Percentiles rank a stretch among this genome's conserved stretches.
Conservation (phyloP, 441 rosid species). For the Flueggea neowawraea region DNA sequence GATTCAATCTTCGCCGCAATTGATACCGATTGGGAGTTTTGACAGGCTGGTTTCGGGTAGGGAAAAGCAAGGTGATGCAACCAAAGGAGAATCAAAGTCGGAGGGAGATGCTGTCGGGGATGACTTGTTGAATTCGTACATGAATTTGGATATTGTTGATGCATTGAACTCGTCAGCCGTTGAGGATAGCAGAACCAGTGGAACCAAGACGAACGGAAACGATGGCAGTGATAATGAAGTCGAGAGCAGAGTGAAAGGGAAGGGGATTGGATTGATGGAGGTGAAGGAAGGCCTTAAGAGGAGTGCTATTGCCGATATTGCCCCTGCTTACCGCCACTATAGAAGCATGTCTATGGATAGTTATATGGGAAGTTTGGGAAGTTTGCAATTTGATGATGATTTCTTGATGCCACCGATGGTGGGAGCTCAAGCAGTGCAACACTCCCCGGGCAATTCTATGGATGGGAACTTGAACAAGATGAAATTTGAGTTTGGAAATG, state of each 20-base stretch:
- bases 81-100: constrained; percentile 36
- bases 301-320: constrained; percentile 43
- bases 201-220: constrained; percentile 41
- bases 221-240: constrained; percentile 61
- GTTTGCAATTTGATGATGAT: constrained; percentile 33
- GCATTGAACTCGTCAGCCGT: constrained; percentile 48
- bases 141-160: constrained; percentile 54
- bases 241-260: constrained; percentile 39
- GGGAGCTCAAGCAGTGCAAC: constrained; percentile 30
- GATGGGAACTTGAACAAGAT: constrained; percentile 30
- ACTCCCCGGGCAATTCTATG: constrained; percentile 32
- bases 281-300: constrained; percentile 49
- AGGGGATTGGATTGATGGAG: constrained; percentile 18
- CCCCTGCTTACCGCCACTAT: constrained; percentile 34
- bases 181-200: constrained; percentile 54
- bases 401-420: constrained; percentile 28
- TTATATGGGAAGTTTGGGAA: constrained; percentile 26
- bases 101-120: constrained; percentile 41
- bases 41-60: constrained; percentile 41
- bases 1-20: constrained; percentile 43
- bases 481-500: constrained; percentile 37
- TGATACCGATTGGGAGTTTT: constrained; percentile 30
- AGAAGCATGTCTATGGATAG: constrained; percentile 65
- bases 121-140: constrained; percentile 45
- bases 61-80: constrained; percentile 22